Base-by-base conservation (phyloP, 495 filamentous ascomycete genomes). In the Penicillium mononematosum region DNA sequence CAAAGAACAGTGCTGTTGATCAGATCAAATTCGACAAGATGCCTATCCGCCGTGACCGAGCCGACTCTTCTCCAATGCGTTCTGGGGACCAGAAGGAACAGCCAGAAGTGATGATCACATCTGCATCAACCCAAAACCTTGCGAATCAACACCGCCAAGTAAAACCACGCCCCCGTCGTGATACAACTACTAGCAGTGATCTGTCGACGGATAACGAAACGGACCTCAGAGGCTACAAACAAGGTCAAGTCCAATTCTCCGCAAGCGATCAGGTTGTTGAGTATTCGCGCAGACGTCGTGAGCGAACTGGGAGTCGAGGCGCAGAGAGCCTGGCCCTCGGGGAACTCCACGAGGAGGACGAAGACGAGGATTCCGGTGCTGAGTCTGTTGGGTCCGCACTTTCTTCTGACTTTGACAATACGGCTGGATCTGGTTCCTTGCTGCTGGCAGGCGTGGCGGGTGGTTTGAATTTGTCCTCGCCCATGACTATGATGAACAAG, bases 21-120 rank as follows among this genome's bases (percentile, higher is more conserved):
- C 89, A 94, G 65, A 96, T 98, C 68, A 92, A 91, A 67, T 98
- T 98, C 63, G 81, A 87, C 31, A 97, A 97, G 70, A 89, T 97
- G 87, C 92, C 94, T 2, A 78, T 96, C n/a, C 83, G 92, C 19
- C 87, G 80, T 54, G 64, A 69, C 24, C 85, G 95, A 50, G 87
- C 90, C 44, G 93, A 89, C 22, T 96, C 91, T 1, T 96, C 92
- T 36, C 93, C 93, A 14, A 87, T 90, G 36, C 89, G 83, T 34
- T 79, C 78, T 71, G 65, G 81, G 7, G 76, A 76, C 58, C 70
- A 67, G 27, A 69, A 67, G 36, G 80, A 84, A 50, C 72, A 72
- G 41, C 78, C 83, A 14, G 82, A 84, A 47, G 75, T 83, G 17
- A 75, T 82, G 65, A 70, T 83, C 27, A 80, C 79, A n/a, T 80